phyloP scores from a whole-genome alignment of 345 rosid genomes.

The Acer campestre region DNA sequence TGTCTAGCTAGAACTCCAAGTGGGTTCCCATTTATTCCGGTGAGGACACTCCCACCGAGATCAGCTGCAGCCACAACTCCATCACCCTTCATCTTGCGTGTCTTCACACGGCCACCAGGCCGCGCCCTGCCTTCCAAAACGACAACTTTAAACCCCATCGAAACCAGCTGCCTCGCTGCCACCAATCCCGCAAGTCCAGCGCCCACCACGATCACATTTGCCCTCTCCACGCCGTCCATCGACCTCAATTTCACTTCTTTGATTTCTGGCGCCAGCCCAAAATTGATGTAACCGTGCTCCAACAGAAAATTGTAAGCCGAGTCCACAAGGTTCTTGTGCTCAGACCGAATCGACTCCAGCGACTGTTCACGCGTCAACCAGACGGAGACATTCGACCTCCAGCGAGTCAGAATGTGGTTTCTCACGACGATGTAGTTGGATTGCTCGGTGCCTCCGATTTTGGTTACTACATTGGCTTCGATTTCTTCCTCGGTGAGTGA shows the following conservation, averaged over 20 bases:
- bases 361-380: constrained; percentile 85
- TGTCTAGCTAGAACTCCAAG: constrained; percentile 94
- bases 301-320: constrained; percentile 74
- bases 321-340: constrained; percentile 65
- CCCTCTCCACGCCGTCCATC: constrained; percentile 52
- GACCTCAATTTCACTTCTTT: constrained; percentile 66
- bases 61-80: constrained; percentile 83
- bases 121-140: constrained; percentile 85
- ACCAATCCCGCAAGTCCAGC: constrained; percentile 89
- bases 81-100: constrained; percentile 73
- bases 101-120: constrained; percentile 91
- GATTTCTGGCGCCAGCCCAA: constrained; percentile 71
- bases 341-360: constrained; percentile 70
- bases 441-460: constrained; percentile 78
- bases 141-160: constrained; percentile 89
- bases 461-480: constrained; percentile 78
- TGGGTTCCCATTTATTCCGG: constrained; percentile 93
- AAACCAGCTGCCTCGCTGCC: constrained; percentile 79
- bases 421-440: constrained; percentile 76
- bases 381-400: constrained; percentile 80
- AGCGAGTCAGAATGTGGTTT: constrained; percentile 78
- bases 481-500: constrained; percentile 96
- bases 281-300: constrained; percentile 89
- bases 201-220: constrained; percentile 81
- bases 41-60: constrained; percentile 92